These are phyloP conservation scores for Solanum medicagineum DNA, from an alignment of 257 asterid genomes.

Conservation along the genomic window DNA sequence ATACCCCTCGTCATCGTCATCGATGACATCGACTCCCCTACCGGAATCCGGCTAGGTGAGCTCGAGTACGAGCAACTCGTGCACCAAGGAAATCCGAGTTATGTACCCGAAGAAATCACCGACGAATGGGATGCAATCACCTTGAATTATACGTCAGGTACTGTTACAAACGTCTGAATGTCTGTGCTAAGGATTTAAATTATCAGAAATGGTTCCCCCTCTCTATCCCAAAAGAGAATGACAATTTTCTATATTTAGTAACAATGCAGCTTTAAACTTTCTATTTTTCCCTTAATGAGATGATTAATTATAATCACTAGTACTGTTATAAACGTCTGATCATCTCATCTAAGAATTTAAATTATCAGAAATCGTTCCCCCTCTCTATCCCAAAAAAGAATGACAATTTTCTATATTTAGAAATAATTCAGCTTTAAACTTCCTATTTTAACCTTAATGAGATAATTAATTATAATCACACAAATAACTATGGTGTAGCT, in stretches of 20 bases:
- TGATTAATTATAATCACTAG: not conserved
- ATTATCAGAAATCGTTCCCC: not conserved
- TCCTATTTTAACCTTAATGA: not conserved
- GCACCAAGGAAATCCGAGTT: constrained; percentile 24
- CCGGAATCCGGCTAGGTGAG: constrained; percentile 39
- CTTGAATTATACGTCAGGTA: constrained; percentile 66
- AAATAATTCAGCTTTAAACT: not conserved
- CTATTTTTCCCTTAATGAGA: not conserved
- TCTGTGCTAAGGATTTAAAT: not conserved
- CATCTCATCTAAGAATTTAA: not conserved
- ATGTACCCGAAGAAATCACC: constrained; percentile 19
- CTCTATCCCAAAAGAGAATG: not conserved
- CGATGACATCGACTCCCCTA: constrained; percentile 43
- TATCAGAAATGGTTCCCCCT: not conserved
- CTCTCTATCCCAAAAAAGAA: not conserved
- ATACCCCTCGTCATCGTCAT: constrained; percentile 50
- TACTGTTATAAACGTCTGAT: not conserved
- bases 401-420: not conserved
- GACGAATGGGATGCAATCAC: constrained; percentile 83
- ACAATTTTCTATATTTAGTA: not conserved
- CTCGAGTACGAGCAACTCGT: constrained; percentile 65
- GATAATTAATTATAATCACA: not conserved
- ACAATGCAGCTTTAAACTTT: not conserved
- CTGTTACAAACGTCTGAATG: not conserved
- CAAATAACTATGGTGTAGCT: not conserved